phyloP scores from a whole-genome alignment of 306 rosid species.

The Ormosia semicastrata region DNA sequence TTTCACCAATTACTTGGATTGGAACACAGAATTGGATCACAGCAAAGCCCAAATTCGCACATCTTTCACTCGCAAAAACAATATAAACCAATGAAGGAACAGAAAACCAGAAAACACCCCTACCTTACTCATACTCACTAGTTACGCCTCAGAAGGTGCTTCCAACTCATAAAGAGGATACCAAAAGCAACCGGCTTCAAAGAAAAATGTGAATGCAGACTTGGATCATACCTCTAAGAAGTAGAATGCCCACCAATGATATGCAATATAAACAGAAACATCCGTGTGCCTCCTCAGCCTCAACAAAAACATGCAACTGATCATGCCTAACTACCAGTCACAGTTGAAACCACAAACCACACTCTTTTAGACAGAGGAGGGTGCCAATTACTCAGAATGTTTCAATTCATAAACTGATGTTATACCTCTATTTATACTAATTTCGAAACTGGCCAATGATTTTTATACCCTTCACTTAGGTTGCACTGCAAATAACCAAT shows the following conservation, averaged over 20 bases:
- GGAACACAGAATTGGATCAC: neutral
- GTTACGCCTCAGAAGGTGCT: neutral
- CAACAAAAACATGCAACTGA: neutral
- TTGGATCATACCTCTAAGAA: neutral
- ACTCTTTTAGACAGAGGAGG: neutral
- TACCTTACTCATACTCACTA: neutral
- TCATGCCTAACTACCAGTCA: neutral
- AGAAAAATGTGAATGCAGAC: neutral
- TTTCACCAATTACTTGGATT: neutral
- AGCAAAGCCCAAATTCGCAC: neutral
- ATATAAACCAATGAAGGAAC: neutral
- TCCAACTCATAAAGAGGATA: neutral
- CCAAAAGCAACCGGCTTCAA: neutral
- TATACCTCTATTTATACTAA: neutral
- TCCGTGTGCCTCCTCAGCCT: neutral
- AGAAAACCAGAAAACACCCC: neutral
- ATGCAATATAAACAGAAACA: neutral
- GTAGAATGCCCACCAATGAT: neutral
- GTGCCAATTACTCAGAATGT: neutral
- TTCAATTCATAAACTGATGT: neutral
- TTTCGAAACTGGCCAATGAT: neutral
- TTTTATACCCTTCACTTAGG: neutral
- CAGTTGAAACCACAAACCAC: neutral
- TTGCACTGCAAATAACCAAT: neutral
- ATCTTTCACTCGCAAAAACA: neutral